Evolutionary conservation across 1,284 basidiomycete species (phyloP).

Genomic region (Tilletia caries): DNA sequence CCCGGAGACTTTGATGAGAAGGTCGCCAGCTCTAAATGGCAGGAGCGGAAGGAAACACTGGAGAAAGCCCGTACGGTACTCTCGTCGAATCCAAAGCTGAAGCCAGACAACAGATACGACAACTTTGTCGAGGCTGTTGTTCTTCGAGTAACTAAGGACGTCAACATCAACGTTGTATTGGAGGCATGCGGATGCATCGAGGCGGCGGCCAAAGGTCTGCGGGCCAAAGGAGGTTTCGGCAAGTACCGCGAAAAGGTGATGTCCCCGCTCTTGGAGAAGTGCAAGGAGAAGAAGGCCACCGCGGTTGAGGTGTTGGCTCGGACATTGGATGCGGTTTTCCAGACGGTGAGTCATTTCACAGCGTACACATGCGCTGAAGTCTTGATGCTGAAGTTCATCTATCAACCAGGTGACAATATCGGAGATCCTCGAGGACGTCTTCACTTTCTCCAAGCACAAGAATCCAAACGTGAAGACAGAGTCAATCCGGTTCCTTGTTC

Average conservation of each 20-base stretch:
- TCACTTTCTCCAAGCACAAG: conserved; percentile 76
- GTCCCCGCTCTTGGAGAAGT: conserved; percentile 75
- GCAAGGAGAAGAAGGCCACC: conserved; percentile 89
- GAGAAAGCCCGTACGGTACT: conserved; percentile 77
- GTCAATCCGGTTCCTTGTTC: conserved; percentile 78
- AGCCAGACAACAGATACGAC: conserved; percentile 65
- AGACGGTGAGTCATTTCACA: conserved; percentile 67
- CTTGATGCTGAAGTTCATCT: conserved; percentile 8
- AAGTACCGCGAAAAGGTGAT: conserved; percentile 73
- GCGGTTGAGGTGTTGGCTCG: conserved; percentile 84
- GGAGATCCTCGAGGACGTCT: conserved; percentile 80
- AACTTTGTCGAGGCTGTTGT: conserved; percentile 75
- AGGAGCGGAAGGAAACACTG: conserved; percentile 81
- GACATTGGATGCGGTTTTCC: conserved; percentile 84
- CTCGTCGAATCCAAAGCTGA: conserved; percentile 70
- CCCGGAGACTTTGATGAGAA: conserved; percentile 56
- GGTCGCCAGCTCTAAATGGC: conserved; percentile 91
- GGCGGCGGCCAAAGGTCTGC: conserved; percentile 76
- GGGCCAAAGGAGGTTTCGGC: conserved; percentile 62
- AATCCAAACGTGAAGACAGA: conserved; percentile 97
- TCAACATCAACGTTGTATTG: conserved; percentile 93
- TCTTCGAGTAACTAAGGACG: conserved; percentile 77
- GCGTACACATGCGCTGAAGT: too few species aligned
- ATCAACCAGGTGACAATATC: conserved; percentile 59
- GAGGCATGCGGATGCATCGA: conserved; percentile 82